Conservation (phyloP, 352 stramenopile genomes). For the Globisporangium orthogonon region DNA sequence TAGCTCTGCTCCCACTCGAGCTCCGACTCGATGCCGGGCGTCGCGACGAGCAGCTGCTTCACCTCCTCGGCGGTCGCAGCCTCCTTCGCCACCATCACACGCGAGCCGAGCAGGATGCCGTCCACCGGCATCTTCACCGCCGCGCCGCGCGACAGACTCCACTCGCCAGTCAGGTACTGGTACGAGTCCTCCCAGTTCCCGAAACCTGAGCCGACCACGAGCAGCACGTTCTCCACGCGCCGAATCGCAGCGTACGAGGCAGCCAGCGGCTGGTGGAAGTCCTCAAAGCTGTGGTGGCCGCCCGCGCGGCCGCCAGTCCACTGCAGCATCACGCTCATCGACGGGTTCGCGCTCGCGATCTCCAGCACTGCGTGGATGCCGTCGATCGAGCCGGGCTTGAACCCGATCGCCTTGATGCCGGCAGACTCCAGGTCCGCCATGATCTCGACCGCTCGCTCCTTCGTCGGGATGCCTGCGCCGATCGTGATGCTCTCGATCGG, state of each 20-base stretch:
- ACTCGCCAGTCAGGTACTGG: conserved; percentile 80
- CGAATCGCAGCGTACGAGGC: conserved; percentile 73
- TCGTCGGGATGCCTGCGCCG: conserved; percentile 74
- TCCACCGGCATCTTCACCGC: too few relatives aligned
- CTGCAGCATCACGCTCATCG: conserved; percentile 82
- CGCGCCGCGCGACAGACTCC: conserved; percentile 50
- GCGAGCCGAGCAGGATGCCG: conserved; percentile 75
- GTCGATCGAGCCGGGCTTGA: conserved; percentile 81
- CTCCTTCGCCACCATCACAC: conserved; percentile 86
- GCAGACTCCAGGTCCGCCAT: conserved; percentile 50
- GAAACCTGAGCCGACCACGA: conserved; percentile 85
- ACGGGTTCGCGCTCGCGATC: conserved; percentile 37
- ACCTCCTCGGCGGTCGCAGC: conserved; percentile 77
- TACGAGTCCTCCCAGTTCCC: conserved; percentile 79
- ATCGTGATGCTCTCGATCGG: conserved; percentile 89
- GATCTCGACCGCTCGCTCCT: conserved; percentile 75
- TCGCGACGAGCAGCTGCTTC: conserved; percentile 82
- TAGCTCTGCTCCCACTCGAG: conserved; percentile 59
- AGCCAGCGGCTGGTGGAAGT: conserved; percentile 80
- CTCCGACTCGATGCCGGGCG: conserved; percentile 54
- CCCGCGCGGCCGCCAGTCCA: conserved; percentile 83
- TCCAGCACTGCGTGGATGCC: conserved; percentile 74
- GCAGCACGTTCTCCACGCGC: conserved; percentile 69
- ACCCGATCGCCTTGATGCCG: conserved; percentile 76
- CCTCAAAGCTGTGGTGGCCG: conserved; percentile 86